Percentiles rank a stretch among this genome's conserved stretches.
These are phyloP conservation scores for Abelmoschus esculentus DNA, from an alignment of 345 rosid species.

Conservation along the genomic window DNA sequence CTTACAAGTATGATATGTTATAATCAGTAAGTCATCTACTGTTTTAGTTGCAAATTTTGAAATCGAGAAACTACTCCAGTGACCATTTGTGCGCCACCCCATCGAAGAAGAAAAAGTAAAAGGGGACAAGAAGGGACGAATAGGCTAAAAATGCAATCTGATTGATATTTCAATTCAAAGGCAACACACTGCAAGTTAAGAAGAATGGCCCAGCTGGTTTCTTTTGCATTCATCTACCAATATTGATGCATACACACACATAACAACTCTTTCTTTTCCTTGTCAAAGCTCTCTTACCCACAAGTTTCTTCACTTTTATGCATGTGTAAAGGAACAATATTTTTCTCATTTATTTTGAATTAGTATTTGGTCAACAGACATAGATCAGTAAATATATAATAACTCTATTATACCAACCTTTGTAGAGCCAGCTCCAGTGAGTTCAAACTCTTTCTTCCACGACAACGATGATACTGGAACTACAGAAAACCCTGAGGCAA, in stretches of 20 bases:
- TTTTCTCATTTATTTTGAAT: neutral
- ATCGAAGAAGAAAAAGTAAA: neutral
- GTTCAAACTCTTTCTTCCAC: slow-evolving; percentile 71
- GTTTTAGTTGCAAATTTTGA: neutral
- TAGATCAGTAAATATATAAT: neutral
- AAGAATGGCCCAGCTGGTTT: neutral
- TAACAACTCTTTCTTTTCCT: neutral
- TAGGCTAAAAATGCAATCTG: neutral
- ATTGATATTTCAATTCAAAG: neutral
- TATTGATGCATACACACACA: neutral
- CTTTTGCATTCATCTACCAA: neutral
- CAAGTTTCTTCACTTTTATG: neutral
- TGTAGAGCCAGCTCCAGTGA: slow-evolving; percentile 37
- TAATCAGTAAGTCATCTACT: neutral
- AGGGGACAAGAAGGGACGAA: neutral
- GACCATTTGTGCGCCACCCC: neutral
- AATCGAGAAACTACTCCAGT: neutral
- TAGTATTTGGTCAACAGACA: neutral
- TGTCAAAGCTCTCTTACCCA: neutral
- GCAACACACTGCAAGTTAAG: neutral
- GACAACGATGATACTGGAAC: slow-evolving; percentile 62
- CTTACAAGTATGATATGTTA: neutral
- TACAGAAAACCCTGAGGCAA: slow-evolving; percentile 81
- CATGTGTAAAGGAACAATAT: neutral
- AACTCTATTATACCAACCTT: slow-evolving; percentile 39